phyloP scores from a whole-genome alignment of 441 rosid species.

The Erodium chrysanthum region DNA sequence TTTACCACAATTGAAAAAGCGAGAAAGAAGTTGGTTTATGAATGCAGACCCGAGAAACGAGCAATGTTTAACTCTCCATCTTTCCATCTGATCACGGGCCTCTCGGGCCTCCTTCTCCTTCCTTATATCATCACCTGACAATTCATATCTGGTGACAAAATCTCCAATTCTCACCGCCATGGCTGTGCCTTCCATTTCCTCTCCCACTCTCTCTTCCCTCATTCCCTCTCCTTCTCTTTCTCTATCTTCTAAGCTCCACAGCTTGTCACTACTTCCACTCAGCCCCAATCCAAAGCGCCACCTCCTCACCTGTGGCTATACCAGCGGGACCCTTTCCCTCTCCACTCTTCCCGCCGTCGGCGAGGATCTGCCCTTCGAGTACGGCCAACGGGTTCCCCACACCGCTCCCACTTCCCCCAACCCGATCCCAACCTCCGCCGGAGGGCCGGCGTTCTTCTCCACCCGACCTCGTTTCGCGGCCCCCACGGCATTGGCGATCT shows the following conservation, averaged over 20 bases:
- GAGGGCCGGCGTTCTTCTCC: constrained; percentile 83
- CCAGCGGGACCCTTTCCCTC: constrained; percentile 6
- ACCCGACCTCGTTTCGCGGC: constrained; percentile 81
- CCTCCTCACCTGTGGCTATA: constrained; percentile 5
- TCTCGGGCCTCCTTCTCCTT: not conserved
- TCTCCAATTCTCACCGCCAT: not conserved
- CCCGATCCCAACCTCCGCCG: constrained; percentile 34
- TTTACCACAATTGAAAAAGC: too few species aligned
- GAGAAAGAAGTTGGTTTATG: too few species aligned
- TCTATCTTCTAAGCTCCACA: not conserved
- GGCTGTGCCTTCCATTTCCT: not conserved
- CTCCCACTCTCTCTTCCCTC: constrained; percentile 24
- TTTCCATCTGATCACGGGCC: not conserved
- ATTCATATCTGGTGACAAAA: not conserved
- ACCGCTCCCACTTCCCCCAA: too few species aligned
- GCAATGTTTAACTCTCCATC: not conserved
- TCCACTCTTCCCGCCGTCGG: constrained; percentile 33
- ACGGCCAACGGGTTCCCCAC: constrained; percentile 50
- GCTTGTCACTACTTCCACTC: constrained; percentile 9
- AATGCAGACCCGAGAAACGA: not conserved
- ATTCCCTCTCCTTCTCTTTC: constrained; percentile 7
- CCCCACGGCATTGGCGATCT: constrained; percentile 84
- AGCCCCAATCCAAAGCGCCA: not conserved
- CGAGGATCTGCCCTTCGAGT: constrained; percentile 52
- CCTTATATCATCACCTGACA: not conserved